A percentile compares a stretch with the other conserved stretches of the same genome.
Conservation (phyloP, 257 asterid genomes). For the Thymus quinquecostatus region DNA sequence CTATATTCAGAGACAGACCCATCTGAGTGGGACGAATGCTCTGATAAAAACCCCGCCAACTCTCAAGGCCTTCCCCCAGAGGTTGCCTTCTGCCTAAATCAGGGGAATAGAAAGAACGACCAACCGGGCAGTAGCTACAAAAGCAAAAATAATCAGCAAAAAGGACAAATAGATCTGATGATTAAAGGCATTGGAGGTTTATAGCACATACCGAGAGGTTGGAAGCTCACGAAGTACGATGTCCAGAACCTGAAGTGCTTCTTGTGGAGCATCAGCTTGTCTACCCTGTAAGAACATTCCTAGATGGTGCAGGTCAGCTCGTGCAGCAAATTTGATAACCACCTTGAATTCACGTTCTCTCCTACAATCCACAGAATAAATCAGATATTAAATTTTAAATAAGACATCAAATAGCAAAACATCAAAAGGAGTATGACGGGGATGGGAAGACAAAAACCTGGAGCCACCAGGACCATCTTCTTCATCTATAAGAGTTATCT, state of each 20-base stretch:
- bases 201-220: conserved; percentile 53
- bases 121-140: conserved; percentile 72
- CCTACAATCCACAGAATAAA: conserved; percentile 40
- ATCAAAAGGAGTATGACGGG: neutral
- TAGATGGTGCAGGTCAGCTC: conserved; percentile 91
- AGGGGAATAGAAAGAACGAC: conserved; percentile 88
- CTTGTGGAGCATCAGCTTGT: conserved; percentile 97
- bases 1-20: conserved; percentile 92
- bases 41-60: conserved; percentile 98
- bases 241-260: conserved; percentile 93
- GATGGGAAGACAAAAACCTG: conserved; percentile 44
- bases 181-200: neutral
- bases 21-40: conserved; percentile 98
- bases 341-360: conserved; percentile 87
- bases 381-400: neutral
- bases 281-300: conserved; percentile 88
- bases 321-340: conserved; percentile 83
- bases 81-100: conserved; percentile 78
- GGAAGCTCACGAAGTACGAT: conserved; percentile 95
- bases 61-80: conserved; percentile 90
- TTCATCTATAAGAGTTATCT: conserved; percentile 67
- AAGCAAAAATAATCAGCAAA: conserved; percentile 4
- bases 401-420: neutral
- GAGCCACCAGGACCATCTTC: conserved; percentile 71
- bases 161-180: neutral